Evolutionary conservation across 352 stramenopile species (phyloP).

Genomic region (Phytophthora fragariaefolia): DNA sequence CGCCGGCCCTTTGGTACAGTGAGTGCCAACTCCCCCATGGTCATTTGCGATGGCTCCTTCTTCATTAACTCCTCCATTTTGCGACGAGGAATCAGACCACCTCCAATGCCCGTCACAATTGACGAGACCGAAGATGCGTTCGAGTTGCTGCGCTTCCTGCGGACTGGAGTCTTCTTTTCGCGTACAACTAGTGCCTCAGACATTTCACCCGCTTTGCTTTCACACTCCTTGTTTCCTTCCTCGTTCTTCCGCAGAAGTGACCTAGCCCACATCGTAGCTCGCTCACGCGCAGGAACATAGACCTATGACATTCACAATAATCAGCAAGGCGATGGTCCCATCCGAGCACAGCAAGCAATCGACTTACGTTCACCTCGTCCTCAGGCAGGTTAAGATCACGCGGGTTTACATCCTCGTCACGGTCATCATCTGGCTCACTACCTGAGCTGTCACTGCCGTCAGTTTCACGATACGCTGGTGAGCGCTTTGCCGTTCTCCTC

Average conservation of each 20-base stretch:
- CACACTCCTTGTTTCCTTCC: slow-evolving; percentile 29
- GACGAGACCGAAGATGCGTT: slow-evolving; percentile 55
- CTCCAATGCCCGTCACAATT: slow-evolving; percentile 37
- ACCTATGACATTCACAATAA: slow-evolving; percentile 33
- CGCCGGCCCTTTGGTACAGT: slow-evolving; percentile 72
- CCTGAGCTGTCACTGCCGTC: slow-evolving; percentile 38
- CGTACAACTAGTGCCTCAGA: slow-evolving; percentile 37
- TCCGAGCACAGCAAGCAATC: slow-evolving; percentile 1
- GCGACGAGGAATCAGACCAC: slow-evolving; percentile 35
- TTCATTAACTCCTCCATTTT: slow-evolving; percentile 67
- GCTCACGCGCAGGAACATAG: slow-evolving; percentile 75
- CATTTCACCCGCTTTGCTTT: slow-evolving; percentile 16
- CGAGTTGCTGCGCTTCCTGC: slow-evolving; percentile 69
- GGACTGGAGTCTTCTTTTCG: slow-evolving; percentile 39
- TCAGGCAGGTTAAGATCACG: slow-evolving; percentile 57
- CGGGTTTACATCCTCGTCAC: slow-evolving; percentile 50
- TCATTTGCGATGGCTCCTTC: slow-evolving; percentile 86
- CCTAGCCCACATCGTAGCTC: slow-evolving; percentile 77
- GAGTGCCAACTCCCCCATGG: slow-evolving; percentile 82
- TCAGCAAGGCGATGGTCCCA: neutral
- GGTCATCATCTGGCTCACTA: slow-evolving; percentile 46
- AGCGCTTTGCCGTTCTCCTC: slow-evolving; percentile 57
- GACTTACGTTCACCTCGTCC: slow-evolving; percentile 38
- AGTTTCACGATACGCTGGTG: slow-evolving; percentile 44
- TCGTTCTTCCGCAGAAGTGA: slow-evolving; percentile 62